These are phyloP conservation scores for Aegilops longissima DNA, from an alignment of 176 grass and related monocot species.

Conservation along the genomic window DNA sequence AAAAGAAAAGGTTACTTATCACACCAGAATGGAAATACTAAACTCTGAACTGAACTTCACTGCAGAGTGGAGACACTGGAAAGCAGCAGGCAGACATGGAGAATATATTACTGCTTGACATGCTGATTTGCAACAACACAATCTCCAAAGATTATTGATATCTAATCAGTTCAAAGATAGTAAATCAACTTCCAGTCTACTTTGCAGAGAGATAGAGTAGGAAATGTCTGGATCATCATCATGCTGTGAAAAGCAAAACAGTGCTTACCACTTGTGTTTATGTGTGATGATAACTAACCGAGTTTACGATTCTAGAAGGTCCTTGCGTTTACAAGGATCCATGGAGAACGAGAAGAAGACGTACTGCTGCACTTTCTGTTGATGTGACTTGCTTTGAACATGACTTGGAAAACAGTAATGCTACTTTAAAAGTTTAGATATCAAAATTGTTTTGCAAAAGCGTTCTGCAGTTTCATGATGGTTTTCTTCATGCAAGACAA, in stretches of 20 bases:
- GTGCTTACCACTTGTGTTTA: background rate
- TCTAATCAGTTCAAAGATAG: background rate
- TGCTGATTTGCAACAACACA: background rate
- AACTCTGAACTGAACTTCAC: background rate
- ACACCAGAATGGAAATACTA: background rate
- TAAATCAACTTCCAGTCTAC: background rate
- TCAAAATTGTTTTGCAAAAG: background rate
- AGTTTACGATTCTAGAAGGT: background rate
- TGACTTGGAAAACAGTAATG: background rate
- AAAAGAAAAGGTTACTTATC: background rate
- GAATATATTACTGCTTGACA: background rate
- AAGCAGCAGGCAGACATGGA: background rate
- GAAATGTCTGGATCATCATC: slow-evolving; percentile 2
- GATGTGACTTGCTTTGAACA: slow-evolving; percentile 1
- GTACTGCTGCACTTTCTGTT: background rate
- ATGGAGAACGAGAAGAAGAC: too few relatives aligned
- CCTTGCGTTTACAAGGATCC: background rate
- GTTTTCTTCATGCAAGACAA: background rate
- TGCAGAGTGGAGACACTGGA: background rate
- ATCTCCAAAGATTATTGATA: background rate
- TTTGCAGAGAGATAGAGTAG: slow-evolving; percentile 19
- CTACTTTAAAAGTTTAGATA: background rate
- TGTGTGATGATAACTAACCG: background rate
- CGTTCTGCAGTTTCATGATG: background rate
- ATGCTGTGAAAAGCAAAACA: slow-evolving; percentile 25